Base-by-base conservation (phyloP, 2,329 filamentous ascomycete genomes). In the Aspergillus felis region DNA sequence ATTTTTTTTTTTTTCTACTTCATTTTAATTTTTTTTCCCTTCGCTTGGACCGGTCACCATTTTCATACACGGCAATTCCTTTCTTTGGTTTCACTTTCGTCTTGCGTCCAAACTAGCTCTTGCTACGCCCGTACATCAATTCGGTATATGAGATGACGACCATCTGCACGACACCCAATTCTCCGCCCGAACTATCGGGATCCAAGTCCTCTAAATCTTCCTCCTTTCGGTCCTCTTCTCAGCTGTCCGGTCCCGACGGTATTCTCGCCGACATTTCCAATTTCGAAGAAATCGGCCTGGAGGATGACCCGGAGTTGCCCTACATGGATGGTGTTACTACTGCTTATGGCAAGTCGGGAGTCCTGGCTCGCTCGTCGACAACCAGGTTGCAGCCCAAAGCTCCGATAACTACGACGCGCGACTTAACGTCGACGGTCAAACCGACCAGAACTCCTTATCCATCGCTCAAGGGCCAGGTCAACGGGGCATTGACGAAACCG, bases 201-300 rank as follows among this genome's bases (percentile, higher is more conserved):
- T 95, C 91, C 59, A 95, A 93, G 75, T 94, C 91, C 61, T 96
- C 91, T 63, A 95, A 94, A 76, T 92, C 91, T 28, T 95, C 91
- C 4, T 96, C 91, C 51, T 89, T 93, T 68, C 88, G 88, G 66
- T 96, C 92, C 41, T 87, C 89, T 56, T 87, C 84, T 60, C 88
- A 87, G 53, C 79, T 85, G 67, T 88, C 91, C 67, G 89, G 90
- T 65, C 74, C 77, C 27, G 86, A 87, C 68, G 84, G 82, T 64
- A 82, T 86, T 52, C 78, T 90, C 49, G 82, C 86, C 53, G 90
- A 96, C 69, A 84, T 88, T 57, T 87, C 86, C 62, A 87, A 97
- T 72, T 97, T 97, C 68, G 93, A 97, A 73, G 93, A 97, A 63
- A 96, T 97, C 71, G 91, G 89, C 12, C 84, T 97, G 29, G 88